Evolutionary conservation across 768 basidiomycete genomes (phyloP).

Genomic region (Sarcomyxa edulis): DNA sequence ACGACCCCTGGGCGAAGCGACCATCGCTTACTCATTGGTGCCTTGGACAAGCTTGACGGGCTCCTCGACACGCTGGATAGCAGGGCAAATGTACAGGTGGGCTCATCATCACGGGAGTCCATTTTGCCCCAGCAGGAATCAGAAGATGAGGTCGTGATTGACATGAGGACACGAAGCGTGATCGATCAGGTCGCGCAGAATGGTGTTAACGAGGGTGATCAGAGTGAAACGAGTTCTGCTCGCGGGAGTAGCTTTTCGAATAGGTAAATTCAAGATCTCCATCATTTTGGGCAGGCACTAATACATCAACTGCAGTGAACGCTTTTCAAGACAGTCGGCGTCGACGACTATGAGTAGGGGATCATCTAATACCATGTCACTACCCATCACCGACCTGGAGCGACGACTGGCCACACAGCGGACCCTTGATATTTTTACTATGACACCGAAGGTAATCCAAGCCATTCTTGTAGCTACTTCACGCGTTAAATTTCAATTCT

Average conservation of each 20-base stretch:
- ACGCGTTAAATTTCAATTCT: slow-evolving; percentile 5
- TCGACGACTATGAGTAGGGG: slow-evolving; percentile 47
- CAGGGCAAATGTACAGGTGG: slow-evolving; percentile 51
- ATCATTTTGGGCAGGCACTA: background rate
- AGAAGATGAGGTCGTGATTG: slow-evolving; percentile 56
- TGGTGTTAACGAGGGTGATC: slow-evolving; percentile 23
- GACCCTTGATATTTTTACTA: slow-evolving; percentile 92
- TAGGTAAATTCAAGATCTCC: slow-evolving; percentile 36
- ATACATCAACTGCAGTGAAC: slow-evolving; percentile 51
- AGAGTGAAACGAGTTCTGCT: slow-evolving; percentile 47
- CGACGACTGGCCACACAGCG: slow-evolving; percentile 67
- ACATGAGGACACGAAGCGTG: slow-evolving; percentile 37
- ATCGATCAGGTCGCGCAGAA: slow-evolving; percentile 17
- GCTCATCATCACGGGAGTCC: slow-evolving; percentile 19
- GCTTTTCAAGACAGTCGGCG: slow-evolving; percentile 55
- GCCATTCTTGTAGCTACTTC: slow-evolving; percentile 1
- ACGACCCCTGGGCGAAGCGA: slow-evolving; percentile 85
- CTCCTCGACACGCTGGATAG: slow-evolving; percentile 66
- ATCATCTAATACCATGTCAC: slow-evolving; percentile 45
- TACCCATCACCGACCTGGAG: slow-evolving; percentile 76
- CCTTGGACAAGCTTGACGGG: slow-evolving; percentile 73
- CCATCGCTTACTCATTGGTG: slow-evolving; percentile 72
- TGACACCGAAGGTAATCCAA: slow-evolving; percentile 76
- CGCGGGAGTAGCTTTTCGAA: slow-evolving; percentile 48
- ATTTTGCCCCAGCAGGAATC: slow-evolving; percentile 24